Evolutionary conservation across 345 rosid species (phyloP).

Genomic region (Eucalyptus cladocalyx): DNA sequence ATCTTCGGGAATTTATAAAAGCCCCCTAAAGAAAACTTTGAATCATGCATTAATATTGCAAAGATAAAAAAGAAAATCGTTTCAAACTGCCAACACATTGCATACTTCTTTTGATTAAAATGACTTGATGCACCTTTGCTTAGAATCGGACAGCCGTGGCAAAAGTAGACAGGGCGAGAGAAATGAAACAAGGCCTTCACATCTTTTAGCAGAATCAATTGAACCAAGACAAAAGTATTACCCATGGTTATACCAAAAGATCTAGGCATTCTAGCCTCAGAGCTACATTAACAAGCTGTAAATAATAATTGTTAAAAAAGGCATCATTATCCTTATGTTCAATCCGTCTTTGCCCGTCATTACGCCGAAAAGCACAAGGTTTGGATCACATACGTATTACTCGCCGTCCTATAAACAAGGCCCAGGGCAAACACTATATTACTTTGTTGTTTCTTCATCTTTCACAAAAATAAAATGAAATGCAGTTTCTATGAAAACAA

Average conservation of each 20-base stretch:
- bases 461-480: not conserved
- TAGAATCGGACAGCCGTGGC: not conserved
- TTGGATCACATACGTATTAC: not conserved
- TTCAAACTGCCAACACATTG: not conserved
- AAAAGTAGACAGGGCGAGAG: not conserved
- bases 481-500: not conserved
- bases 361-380: not conserved
- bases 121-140: not conserved
- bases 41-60: not conserved
- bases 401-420: not conserved
- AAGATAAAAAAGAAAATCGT: not conserved
- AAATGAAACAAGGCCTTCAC: not conserved
- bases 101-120: not conserved
- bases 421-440: not conserved
- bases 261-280: not conserved
- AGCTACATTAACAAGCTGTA: not conserved
- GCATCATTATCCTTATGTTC: not conserved
- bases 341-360: not conserved
- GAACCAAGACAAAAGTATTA: not conserved
- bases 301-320: not conserved
- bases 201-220: not conserved
- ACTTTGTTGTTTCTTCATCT: not conserved
- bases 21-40: not conserved
- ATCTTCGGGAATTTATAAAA: not conserved
- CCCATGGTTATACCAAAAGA: not conserved